Evolutionary conservation across 257 asterid genomes (phyloP).

Genomic region (Ilex aquifolium): DNA sequence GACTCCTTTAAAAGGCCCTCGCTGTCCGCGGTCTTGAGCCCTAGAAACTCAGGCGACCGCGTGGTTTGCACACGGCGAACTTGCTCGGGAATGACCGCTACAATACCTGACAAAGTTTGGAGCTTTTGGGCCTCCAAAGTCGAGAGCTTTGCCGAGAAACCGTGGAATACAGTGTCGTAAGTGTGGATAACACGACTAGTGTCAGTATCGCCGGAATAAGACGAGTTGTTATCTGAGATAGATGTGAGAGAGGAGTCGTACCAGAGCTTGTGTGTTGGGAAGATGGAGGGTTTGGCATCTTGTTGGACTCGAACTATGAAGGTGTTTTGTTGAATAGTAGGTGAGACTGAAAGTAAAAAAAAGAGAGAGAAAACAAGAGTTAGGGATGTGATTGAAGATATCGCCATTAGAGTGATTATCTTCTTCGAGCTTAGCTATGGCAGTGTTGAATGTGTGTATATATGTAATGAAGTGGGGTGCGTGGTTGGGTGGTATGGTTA

Average conservation of each 20-base stretch:
- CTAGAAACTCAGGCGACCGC: constrained; percentile 83
- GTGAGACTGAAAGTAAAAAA: background rate
- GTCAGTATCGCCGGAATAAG: background rate
- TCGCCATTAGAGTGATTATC: background rate
- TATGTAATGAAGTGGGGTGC: no score
- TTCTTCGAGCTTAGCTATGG: no score
- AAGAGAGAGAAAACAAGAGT: background rate
- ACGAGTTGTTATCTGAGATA: background rate
- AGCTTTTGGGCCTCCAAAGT: constrained; percentile 37
- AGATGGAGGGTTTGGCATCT: constrained; percentile 61
- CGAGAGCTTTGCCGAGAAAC: constrained; percentile 68
- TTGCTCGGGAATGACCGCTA: constrained; percentile 67
- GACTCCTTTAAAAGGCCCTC: constrained; percentile 69
- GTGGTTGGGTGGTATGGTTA: no score
- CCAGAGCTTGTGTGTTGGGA: constrained; percentile 61
- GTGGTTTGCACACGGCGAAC: constrained; percentile 73
- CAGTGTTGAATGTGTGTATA: no score
- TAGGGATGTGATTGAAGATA: background rate
- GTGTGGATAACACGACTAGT: constrained; percentile 36
- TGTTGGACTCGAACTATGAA: constrained; percentile 52
- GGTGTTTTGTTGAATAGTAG: constrained; percentile 17
- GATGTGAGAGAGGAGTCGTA: constrained; percentile 52
- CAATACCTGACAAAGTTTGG: constrained; percentile 24
- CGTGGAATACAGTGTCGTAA: constrained; percentile 63
- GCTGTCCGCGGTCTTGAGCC: constrained; percentile 45